Evolutionary conservation across 768 basidiomycete species (phyloP).

Genomic region (Lactarius deliciosus): DNA sequence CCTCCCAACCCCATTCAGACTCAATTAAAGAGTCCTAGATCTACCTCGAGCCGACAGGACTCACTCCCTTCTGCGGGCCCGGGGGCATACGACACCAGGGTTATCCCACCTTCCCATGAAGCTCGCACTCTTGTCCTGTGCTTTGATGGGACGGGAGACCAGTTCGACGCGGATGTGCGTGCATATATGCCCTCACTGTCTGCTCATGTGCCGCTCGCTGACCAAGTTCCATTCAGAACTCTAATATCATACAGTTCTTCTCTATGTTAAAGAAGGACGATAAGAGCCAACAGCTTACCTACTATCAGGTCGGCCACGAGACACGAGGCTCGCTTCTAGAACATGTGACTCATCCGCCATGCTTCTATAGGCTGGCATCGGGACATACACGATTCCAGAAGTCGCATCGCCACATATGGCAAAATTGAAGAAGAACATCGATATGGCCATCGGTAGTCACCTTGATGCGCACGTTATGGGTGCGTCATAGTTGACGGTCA

Average conservation of each 20-base stretch:
- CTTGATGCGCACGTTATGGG: slow-evolving; percentile 72
- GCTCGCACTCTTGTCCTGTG: slow-evolving; percentile 61
- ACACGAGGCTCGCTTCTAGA: slow-evolving; percentile 3
- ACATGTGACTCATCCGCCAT: not conserved
- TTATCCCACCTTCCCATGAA: slow-evolving; percentile 30
- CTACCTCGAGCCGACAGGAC: not conserved
- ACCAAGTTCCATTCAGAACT: slow-evolving; percentile 48
- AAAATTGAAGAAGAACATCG: slow-evolving; percentile 53
- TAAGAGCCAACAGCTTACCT: slow-evolving; percentile 59
- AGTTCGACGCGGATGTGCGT: slow-evolving; percentile 64
- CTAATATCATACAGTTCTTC: slow-evolving; percentile 69
- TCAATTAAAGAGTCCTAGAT: not conserved
- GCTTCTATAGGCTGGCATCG: slow-evolving; percentile 58
- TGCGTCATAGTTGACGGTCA: slow-evolving; percentile 33
- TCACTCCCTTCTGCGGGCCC: slow-evolving; percentile 4
- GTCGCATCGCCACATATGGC: slow-evolving; percentile 58
- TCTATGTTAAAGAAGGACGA: slow-evolving; percentile 70
- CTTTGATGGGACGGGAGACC: slow-evolving; percentile 65
- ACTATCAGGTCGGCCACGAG: slow-evolving; percentile 57
- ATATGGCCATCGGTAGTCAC: slow-evolving; percentile 62
- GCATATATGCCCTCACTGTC: not conserved
- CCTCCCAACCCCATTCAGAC: not conserved
- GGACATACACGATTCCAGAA: slow-evolving; percentile 65
- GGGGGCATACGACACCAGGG: slow-evolving; percentile 9
- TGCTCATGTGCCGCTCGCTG: not conserved